phyloP scores from a whole-genome alignment of 352 stramenopile species.

The Paralagenidium karlingii region DNA sequence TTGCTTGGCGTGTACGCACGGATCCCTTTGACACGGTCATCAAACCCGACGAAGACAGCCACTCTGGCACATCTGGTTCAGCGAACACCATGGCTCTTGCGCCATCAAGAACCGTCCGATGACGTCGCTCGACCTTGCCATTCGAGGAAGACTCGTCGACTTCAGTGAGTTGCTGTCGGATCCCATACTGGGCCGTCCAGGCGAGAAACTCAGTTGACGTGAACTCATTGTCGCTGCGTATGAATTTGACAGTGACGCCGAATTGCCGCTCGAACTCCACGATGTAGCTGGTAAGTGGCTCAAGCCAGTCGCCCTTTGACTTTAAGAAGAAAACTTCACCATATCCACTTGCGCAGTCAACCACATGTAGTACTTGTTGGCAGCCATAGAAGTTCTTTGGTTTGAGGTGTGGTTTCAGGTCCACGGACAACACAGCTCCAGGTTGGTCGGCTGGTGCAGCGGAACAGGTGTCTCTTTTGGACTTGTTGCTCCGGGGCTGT shows the following conservation, averaged over 20 bases:
- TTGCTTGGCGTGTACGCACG: too few species aligned
- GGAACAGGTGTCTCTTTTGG: background rate
- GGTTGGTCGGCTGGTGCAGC: constrained; percentile 2
- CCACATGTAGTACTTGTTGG: constrained; percentile 1
- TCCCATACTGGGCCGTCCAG: background rate
- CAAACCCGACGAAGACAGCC: too few species aligned
- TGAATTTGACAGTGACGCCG: background rate
- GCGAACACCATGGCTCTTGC: too few species aligned
- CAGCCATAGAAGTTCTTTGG: background rate
- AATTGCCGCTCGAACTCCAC: background rate
- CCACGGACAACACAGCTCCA: background rate
- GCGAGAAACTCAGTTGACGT: background rate
- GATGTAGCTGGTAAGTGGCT: background rate
- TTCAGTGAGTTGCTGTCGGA: constrained; percentile 1
- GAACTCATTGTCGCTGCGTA: constrained; percentile 1
- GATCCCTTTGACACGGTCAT: too few species aligned
- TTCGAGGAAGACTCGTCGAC: constrained; percentile 1
- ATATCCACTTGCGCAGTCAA: background rate
- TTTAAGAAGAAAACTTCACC: background rate
- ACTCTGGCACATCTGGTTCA: too few species aligned
- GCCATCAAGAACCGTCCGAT: too few species aligned
- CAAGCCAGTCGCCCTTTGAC: background rate
- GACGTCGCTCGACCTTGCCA: constrained; percentile 1
- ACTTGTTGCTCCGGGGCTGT: too few species aligned
- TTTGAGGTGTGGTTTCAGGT: constrained; percentile 1